Base-by-base conservation (phyloP, 306 rosid species). In the Rosa chinensis region DNA sequence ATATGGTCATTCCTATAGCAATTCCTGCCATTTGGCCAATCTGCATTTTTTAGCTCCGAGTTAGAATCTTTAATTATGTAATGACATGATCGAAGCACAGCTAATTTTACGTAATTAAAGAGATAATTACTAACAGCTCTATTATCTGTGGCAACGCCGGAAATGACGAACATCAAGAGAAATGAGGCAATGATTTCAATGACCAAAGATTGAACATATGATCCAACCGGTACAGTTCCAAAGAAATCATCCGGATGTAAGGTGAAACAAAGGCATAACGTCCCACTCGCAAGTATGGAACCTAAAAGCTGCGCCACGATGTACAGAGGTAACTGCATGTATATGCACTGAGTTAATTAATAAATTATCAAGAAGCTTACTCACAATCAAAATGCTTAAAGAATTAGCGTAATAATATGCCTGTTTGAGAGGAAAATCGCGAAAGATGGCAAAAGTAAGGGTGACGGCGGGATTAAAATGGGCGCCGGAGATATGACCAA, bases 391-490 rank as follows among this genome's bases (percentile, higher is more conserved):
- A 18, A 3, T 39, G 43, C 47, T 25, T 23, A 0, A 25, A 2
- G 25, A 48, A 6, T 47, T 71, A 14, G 12, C 8, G 32, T 12
- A 23, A 7, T 13, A 44, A 6, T 8, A 17, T 49, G 68, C 94
- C 89, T 85, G 79, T 79, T 70, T 87, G 1, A 71, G 16, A 17
- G 94, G 94, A 32, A 88, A 89, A 0, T 47, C 84, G 5, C 90
- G 80, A 32, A 85, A 85, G 47, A 89, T 48, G 14, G 97, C 87
- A 8, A 88, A 86, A 70, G 92, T 63, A 42, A 87, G 4, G 1
- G 91, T 92, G 42, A 92, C 92, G 0, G 91, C 91, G 0, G 94
- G 94, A 72, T 89, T 89, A 52, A 92, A 87, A 82, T 92, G 97
- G 16, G 82, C 94, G 53, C 92, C 91, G 43, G 97, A 92, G 48